Percentiles rank a stretch among this genome's conserved stretches.
These are phyloP conservation scores for Xanthoconium purpureum DNA, from an alignment of 768 basidiomycete species.

Conservation along the genomic window DNA sequence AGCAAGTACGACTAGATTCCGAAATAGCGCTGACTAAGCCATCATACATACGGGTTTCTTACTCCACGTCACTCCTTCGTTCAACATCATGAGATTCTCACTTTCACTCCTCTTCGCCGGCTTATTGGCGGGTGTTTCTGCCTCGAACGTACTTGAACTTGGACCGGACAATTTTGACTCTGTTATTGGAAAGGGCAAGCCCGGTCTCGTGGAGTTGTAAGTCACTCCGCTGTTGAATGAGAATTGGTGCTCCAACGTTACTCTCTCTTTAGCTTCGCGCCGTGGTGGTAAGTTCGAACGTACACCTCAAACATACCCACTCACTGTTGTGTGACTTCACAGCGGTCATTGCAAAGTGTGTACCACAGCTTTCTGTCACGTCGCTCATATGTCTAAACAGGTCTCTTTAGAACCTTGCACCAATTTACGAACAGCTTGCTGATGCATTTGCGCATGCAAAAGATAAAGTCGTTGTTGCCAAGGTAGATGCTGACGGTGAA, in stretches of 20 bases:
- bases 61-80: conserved; percentile 32
- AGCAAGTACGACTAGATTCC: neutral
- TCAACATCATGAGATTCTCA: conserved; percentile 53
- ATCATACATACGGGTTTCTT: neutral
- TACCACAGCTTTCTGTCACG: neutral
- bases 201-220: conserved; percentile 89
- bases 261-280: conserved; percentile 59
- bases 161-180: conserved; percentile 70
- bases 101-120: conserved; percentile 54
- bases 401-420: conserved; percentile 69
- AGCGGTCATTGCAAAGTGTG: conserved; percentile 87
- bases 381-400: neutral
- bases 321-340: neutral
- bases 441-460: conserved; percentile 78
- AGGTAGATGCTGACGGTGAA: conserved; percentile 88
- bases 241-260: neutral
- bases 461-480: conserved; percentile 84
- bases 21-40: conserved; percentile 22
- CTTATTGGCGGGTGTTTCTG: conserved; percentile 52
- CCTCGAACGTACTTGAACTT: conserved; percentile 85
- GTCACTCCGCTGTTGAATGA: conserved; percentile 30
- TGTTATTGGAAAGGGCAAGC: conserved; percentile 73
- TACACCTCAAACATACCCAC: neutral
- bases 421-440: conserved; percentile 82
- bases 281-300: conserved; percentile 70